Conservation (phyloP, 305 asterid genomes). For the Lippia alba region DNA sequence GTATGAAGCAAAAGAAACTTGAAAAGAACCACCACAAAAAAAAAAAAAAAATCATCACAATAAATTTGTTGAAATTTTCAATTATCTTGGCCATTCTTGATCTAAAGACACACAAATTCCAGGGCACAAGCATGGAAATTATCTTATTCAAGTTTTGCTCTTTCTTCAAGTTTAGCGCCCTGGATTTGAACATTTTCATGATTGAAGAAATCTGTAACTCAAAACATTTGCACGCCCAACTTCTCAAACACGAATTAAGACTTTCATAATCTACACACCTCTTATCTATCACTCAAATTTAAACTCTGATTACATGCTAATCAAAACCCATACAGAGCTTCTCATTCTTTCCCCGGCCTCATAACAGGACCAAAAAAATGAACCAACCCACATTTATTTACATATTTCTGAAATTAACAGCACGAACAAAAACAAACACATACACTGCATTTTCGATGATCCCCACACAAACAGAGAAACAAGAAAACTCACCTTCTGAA, state of each 20-base stretch:
- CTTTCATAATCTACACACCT: not conserved
- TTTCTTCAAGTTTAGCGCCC: not conserved
- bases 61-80: not conserved
- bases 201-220: not conserved
- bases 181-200: not conserved
- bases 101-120: no score
- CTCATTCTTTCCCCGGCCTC: not conserved
- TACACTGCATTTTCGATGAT: not conserved
- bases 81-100: no score
- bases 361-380: not conserved
- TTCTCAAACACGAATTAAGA: not conserved
- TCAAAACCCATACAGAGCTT: not conserved
- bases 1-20: not conserved
- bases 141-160: not conserved
- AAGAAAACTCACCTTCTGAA: conserved; percentile 35
- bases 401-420: not conserved
- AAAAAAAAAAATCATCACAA: not conserved
- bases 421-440: not conserved
- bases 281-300: not conserved
- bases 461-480: not conserved
- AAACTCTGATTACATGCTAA: not conserved
- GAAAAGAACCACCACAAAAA: not conserved
- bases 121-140: no score
- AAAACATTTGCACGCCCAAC: not conserved
- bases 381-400: not conserved